Base-by-base conservation (phyloP, 345 rosid genomes). In the Citrus hindsii region DNA sequence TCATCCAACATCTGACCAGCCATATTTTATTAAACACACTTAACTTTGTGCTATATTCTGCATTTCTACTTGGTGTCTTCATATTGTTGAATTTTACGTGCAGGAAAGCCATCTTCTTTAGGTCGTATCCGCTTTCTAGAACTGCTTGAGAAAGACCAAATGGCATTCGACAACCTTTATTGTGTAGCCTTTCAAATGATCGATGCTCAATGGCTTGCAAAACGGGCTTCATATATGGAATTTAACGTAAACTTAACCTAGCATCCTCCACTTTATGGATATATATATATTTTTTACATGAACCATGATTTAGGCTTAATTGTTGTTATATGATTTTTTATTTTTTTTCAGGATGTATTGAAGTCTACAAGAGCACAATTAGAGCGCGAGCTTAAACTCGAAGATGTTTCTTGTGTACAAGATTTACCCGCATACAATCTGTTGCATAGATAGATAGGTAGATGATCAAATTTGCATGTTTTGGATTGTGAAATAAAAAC, bases 141-240 rank as follows among this genome's bases (percentile, higher is more conserved):
- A 76, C 83, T 96, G 33, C 89, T 96, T 1, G 79, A 84, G 60
- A 88, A 87, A 74, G 99, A 96, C 21, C 95, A 92, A 68, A 87
- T 83, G 91, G 97, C 97, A 73, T 96, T 94, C 28, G 97, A 96
- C 83, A 79, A 89, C 79, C 94, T 96, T 2, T 96, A 84, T 81
- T 94, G 98, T 70, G 76, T 92, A 61, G 92, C 97, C 77, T 94
- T 96, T 78, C 89, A 78, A 78, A 88, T 92, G 97, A 90, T 94
- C 95, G 98, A 96, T 78, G 94, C 93, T 25, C 97, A 91, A 35
- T 96, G 98, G 98, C 98, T 96, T 74, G 98, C 91, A 22, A 92
- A 86, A 87, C 85, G 89, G 67, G 97, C 98, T 78, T 89, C 98
- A 10, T 96, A 94, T 79, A 92, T 96, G 97, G 92, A 96, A 69